These are phyloP conservation scores for Phanerodontia chrysosporium DNA, from an alignment of 768 basidiomycete species.

Conservation along the genomic window DNA sequence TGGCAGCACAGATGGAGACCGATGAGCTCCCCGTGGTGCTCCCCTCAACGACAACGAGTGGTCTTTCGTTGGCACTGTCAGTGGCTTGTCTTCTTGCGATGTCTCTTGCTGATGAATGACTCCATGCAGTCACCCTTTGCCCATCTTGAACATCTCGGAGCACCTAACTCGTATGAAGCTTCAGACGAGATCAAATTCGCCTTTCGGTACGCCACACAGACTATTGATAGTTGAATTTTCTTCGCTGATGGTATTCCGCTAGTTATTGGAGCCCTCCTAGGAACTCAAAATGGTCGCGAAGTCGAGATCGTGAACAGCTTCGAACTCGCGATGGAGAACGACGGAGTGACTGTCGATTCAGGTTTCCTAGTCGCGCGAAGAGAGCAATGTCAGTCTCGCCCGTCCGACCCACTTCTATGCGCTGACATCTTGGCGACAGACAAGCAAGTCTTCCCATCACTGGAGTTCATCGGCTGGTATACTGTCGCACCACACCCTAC, in stretches of 20 bases:
- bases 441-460: slow-evolving; percentile 96
- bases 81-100: slow-evolving; percentile 23
- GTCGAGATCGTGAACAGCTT: slow-evolving; percentile 98
- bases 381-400: slow-evolving; percentile 74
- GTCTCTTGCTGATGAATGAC: background rate
- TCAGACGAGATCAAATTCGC: slow-evolving; percentile 54
- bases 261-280: slow-evolving; percentile 93
- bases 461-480: slow-evolving; percentile 99
- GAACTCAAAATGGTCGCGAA: slow-evolving; percentile 90
- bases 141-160: slow-evolving; percentile 95
- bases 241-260: background rate
- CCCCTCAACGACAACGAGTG: slow-evolving; percentile 66
- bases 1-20: slow-evolving; percentile 64
- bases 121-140: slow-evolving; percentile 78
- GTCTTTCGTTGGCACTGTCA: slow-evolving; percentile 71
- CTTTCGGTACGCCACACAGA: slow-evolving; percentile 52
- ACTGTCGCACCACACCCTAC: slow-evolving; percentile 76
- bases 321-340: slow-evolving; percentile 70
- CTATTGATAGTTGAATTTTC: background rate
- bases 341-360: slow-evolving; percentile 65
- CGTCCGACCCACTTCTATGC: no score
- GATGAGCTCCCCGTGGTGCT: slow-evolving; percentile 75
- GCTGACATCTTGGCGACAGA: slow-evolving; percentile 42
- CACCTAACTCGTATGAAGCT: slow-evolving; percentile 85
- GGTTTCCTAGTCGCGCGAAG: slow-evolving; percentile 77